Base-by-base conservation (phyloP, 1,284 basidiomycete genomes). In the Puccinia hordei region DNA sequence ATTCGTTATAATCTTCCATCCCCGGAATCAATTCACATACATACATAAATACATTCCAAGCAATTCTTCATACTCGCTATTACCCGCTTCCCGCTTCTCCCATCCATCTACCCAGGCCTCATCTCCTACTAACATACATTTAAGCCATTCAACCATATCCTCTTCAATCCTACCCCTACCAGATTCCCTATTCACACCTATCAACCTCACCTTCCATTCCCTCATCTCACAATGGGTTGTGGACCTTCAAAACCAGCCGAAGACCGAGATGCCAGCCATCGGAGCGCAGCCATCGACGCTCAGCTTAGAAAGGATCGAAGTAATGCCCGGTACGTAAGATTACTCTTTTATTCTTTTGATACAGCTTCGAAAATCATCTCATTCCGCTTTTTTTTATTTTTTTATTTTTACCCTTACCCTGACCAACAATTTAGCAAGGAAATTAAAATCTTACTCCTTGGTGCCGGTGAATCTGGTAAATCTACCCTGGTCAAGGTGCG, bases 381-480 rank as follows among this genome's bases (percentile, higher is more conserved):
- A 61, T 35, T n/a, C 33, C 53, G 27, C 53, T n/a, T 57, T 57
- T 15, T 57, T 5, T 19, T 57, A 15, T 49, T 8, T 44, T 44
- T 13, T 44, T 44, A 44, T 44, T 44, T 13, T 44, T 6, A 6
- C 17, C 27, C 5, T 22, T 19, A 10, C 30, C 17, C 30, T 63
- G 19, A 33, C 19, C 30, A n/a, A 33, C 24, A 27, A 17, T 53
- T 38, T 27, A 77, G 65, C n/a, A 77, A 77, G 51, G 75, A 77
- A 80, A 82, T 85, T 77, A 83, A 74, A 83, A 77, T 81, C 74
- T 88, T 97, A 75, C 88, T 98, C 33, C 89, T 97, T 41, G 95
- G 95, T 51, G 95, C 95, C 61, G 95, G 95, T 51, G 95, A 96
- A 85, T 93, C 92, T 44, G 95, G 95, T 63, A 98, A 98, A 87